Base-by-base conservation (phyloP, 2,329 filamentous ascomycete species). In the Oidium heveae region DNA sequence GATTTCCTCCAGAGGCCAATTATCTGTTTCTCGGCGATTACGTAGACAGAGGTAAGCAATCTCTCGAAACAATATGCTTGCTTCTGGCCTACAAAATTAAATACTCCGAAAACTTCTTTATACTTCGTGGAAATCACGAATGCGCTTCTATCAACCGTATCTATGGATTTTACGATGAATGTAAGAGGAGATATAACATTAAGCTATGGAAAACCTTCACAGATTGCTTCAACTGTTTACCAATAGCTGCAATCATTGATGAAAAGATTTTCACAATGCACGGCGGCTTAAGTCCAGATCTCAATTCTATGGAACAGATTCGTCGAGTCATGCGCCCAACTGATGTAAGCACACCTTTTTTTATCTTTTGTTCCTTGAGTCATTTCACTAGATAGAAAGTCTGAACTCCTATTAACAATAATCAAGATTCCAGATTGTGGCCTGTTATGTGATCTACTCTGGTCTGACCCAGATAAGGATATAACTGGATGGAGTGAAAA, bases 201-300 rank as follows among this genome's bases (percentile, higher is more conserved):
- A 54, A 54, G 43, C 13, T 56, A 33, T 56, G 89, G 89, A 98
- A 98, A 78, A 96, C 89, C 1, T 96, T 98, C 68, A 95, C 88
- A 59, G 89, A 98, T 69, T 95, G 88, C 76, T 98, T 98, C 79
- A 98, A 98, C 76, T 95, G 87, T 72, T 39, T 54, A 66, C 89
- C 89, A 51, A 96, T 98, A 68, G 91, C 89, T 56, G 89, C 91
- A 62, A 98, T 98, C 71, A 95, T 98, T 64, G 89, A 94, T 66
- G 91, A 95, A 75, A 98, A 96, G 82, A 98, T 98, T 67, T 96
- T 98, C 74, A 95, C 88, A 66, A 95, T 98, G 89, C 91, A 98
- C 71, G 91, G 91, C 67, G 91, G 91, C 66, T 73, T 98, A 65
- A 95, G 87, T 69, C 91, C 91, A 47, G 91, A 95, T 68, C 75